These are phyloP conservation scores for Alternaria rosae DNA, from an alignment of 2,329 filamentous ascomycete genomes.

Conservation along the genomic window DNA sequence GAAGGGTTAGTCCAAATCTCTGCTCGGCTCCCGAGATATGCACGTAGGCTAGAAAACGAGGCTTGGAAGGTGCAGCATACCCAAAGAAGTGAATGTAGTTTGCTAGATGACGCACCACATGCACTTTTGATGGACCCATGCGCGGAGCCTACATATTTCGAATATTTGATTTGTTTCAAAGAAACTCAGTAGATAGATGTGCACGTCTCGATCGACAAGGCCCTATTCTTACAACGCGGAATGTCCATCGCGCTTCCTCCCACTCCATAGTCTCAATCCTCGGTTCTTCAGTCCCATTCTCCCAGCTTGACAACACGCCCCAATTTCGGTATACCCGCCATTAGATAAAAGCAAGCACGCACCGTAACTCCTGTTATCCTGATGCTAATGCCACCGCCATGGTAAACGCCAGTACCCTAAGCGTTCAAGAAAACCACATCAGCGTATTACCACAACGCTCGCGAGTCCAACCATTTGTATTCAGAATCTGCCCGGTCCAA, in stretches of 20 bases:
- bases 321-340: slow-evolving; percentile 6
- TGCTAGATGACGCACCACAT: neutral
- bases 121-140: too few species aligned
- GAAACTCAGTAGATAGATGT: neutral
- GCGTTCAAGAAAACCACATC: neutral
- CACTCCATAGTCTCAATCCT: neutral
- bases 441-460: neutral
- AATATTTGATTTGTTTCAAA: neutral
- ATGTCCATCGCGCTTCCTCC: neutral
- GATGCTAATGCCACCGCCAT: neutral
- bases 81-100: neutral
- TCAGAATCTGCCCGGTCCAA: neutral
- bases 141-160: neutral
- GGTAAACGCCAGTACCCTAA: slow-evolving; percentile 1
- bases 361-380: neutral
- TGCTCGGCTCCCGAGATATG: neutral
- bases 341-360: slow-evolving; percentile 1
- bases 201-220: neutral
- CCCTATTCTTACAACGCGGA: neutral
- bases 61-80: neutral
- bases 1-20: neutral
- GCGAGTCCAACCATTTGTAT: neutral
- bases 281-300: neutral
- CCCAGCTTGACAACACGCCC: neutral
- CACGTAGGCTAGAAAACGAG: neutral